Conservation (phyloP, 495 filamentous ascomycete species). For the Daldinia decipiens region DNA sequence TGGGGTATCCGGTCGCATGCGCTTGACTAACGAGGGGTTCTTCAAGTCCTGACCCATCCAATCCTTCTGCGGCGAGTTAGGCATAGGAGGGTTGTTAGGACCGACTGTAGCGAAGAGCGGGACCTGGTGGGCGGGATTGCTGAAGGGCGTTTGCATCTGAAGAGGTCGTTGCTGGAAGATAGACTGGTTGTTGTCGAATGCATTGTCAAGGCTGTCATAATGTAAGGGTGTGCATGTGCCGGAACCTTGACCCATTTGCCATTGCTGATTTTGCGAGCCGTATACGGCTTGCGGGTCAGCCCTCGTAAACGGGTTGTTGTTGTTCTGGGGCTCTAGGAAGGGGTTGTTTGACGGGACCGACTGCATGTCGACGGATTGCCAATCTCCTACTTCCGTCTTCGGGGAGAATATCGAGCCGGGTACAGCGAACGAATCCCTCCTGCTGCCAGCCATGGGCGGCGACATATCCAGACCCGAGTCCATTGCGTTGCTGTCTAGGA, state of each 20-base stretch:
- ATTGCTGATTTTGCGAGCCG: slow-evolving; percentile 61
- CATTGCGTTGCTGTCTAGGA: slow-evolving; percentile 73
- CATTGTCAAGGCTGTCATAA: slow-evolving; percentile 73
- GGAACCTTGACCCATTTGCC: slow-evolving; percentile 70
- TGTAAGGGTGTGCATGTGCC: slow-evolving; percentile 58
- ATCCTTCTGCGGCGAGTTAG: slow-evolving; percentile 65
- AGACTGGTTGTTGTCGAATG: slow-evolving; percentile 66
- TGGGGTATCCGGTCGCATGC: slow-evolving; percentile 75
- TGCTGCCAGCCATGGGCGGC: slow-evolving; percentile 70
- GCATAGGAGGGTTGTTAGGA: slow-evolving; percentile 56
- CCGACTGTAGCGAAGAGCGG: slow-evolving; percentile 63
- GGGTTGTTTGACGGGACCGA: slow-evolving; percentile 66
- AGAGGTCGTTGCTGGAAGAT: slow-evolving; percentile 60
- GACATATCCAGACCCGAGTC: slow-evolving; percentile 76
- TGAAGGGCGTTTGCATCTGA: slow-evolving; percentile 65
- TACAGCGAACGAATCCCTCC: slow-evolving; percentile 77
- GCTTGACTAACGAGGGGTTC: slow-evolving; percentile 72
- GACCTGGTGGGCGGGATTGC: slow-evolving; percentile 58
- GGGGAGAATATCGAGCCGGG: slow-evolving; percentile 74
- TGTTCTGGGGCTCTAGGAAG: slow-evolving; percentile 68
- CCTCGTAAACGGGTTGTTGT: slow-evolving; percentile 57
- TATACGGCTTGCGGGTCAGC: slow-evolving; percentile 49
- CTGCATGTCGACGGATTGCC: slow-evolving; percentile 71
- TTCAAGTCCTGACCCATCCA: slow-evolving; percentile 65
- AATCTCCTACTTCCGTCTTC: slow-evolving; percentile 70